These are phyloP conservation scores for Dryas drummondii DNA, from an alignment of 306 rosid genomes.

Conservation along the genomic window DNA sequence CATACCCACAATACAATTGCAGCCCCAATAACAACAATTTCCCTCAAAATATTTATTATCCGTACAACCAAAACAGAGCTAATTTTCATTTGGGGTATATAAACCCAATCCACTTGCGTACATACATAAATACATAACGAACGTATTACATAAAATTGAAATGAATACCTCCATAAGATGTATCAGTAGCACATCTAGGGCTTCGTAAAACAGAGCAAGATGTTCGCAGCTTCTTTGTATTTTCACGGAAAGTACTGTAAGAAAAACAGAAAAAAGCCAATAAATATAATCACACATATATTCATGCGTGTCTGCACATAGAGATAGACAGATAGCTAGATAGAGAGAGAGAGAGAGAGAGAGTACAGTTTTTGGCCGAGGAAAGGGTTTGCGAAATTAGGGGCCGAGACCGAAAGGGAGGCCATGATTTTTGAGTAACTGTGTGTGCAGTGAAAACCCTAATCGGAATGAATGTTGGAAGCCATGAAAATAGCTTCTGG, in stretches of 20 bases:
- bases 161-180: constrained; percentile 70
- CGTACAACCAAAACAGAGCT: background rate
- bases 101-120: background rate
- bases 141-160: background rate
- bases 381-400: constrained; percentile 48
- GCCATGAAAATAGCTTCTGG: constrained; percentile 21
- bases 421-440: constrained; percentile 40
- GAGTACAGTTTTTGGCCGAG: constrained; percentile 55
- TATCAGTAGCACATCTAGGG: constrained; percentile 62
- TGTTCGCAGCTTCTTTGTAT: constrained; percentile 23
- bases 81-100: background rate
- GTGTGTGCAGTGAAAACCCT: constrained; percentile 23
- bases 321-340: background rate
- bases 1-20: background rate
- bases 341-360: constrained; percentile 12
- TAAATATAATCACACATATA: background rate
- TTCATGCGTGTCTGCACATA: no score
- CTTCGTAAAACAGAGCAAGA: constrained; percentile 19
- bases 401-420: constrained; percentile 49
- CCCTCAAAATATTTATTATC: background rate
- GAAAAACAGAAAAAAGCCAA: background rate
- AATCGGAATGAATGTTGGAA: constrained; percentile 29
- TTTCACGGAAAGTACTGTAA: constrained; percentile 43
- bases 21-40: background rate
- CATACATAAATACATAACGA: background rate